Evolutionary conservation across 768 basidiomycete species (phyloP), one percentile per base, ranked within the genome.

Genomic region (Termitomyces sp.): DNA sequence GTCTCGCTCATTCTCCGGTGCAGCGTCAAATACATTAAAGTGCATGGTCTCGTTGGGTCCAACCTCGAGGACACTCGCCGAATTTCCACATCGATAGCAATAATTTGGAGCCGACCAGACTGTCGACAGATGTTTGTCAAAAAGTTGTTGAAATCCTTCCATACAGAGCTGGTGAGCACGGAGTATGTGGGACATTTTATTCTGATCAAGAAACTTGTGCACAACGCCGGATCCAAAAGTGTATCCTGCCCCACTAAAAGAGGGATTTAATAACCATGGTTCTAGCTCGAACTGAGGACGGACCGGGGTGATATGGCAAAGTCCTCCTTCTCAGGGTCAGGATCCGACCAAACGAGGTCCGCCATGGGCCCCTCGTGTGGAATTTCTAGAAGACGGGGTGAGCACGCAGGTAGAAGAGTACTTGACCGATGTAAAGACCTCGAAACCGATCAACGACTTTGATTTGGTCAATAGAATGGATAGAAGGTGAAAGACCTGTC

Each of bases 321-420:
- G 66, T 98, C 97, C 70, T 98, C 97, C 70, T 98, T 99, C 71
- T 99, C 97, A 35, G 93, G 85, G 73, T 99, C 97, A 33, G 97
- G 97, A 80, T 99, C 97, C 42, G 95, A 98, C 97, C 97, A 99
- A 2, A 99, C 97, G 27, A 99, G 82, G 80, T 99, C 97, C 12
- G 96, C 96, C 94, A 99, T 98, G 25, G 97, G 96, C 3, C 97
- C 97, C 71, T 99, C 97, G 64, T 98, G 97, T 40, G 97, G 97
- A 55, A 99, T 98, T 77, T 99, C 97, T 94, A 54, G 44, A 55
- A 54, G 64, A 63, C 61, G 64, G 64, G 35, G 27, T 60, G 52
- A 52, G 67, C 63, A 54, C 32, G 50, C 50, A 57, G 51, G 58
- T 56, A 59, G 31, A 53, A 62, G 43, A 60, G 58, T 52, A 58